phyloP scores from a whole-genome alignment of 371 early-diverging fungal species.

The Syncephalastrum monosporum region DNA sequence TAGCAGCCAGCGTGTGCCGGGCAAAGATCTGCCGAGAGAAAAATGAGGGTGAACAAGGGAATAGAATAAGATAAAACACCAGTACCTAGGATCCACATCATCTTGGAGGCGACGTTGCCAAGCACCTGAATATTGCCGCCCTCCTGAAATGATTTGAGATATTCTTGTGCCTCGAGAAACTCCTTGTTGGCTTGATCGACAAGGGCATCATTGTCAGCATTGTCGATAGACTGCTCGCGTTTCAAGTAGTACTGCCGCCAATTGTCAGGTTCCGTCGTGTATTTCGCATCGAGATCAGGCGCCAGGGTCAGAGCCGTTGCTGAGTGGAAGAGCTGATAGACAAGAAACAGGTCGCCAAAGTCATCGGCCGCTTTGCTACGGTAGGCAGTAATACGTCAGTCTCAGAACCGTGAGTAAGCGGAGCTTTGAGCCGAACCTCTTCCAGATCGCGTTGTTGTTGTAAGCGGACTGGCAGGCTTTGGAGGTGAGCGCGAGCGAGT shows the following conservation, averaged over 20 bases:
- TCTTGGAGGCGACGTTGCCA: conserved; percentile 48
- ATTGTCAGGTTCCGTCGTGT: conserved; percentile 38
- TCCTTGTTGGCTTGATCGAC: conserved; percentile 43
- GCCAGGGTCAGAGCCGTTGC: conserved; percentile 50
- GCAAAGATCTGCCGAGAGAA: conserved; percentile 34
- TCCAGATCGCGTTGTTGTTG: no score
- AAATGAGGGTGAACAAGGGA: neutral
- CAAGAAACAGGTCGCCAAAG: conserved; percentile 56
- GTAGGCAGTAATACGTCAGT: no score
- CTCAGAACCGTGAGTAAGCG: no score
- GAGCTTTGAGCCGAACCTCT: no score
- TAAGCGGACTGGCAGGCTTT: no score
- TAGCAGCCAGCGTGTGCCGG: conserved; percentile 60
- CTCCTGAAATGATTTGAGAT: conserved; percentile 45
- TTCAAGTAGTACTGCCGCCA: conserved; percentile 48
- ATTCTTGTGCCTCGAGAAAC: conserved; percentile 41
- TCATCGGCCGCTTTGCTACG: conserved; percentile 48
- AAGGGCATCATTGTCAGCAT: conserved; percentile 32
- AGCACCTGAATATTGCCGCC: conserved; percentile 42
- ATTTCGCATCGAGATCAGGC: conserved; percentile 35
- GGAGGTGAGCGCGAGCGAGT: no score
- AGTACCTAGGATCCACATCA: conserved; percentile 55
- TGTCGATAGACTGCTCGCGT: conserved; percentile 27
- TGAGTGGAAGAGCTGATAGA: conserved; percentile 42
- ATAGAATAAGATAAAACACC: neutral